Percentiles rank a stretch among this genome's conserved stretches.
Conservation (phyloP, 148 eudicot species). For the Rhododendron simsii region DNA sequence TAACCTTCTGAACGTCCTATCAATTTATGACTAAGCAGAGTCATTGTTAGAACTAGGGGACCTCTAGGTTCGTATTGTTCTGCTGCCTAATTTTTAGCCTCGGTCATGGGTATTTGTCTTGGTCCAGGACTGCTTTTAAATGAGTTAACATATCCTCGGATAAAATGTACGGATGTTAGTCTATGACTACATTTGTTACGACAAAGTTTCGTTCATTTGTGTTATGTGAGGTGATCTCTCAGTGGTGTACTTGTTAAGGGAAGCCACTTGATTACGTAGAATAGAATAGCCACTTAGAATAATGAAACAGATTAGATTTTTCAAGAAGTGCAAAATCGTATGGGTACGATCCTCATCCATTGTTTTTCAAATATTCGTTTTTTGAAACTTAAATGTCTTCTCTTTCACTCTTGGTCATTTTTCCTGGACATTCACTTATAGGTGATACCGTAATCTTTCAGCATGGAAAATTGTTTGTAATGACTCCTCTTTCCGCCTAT, state of each 20-base stretch:
- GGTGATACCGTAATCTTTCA: not conserved
- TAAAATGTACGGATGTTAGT: too few species aligned
- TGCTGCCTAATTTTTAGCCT: too few species aligned
- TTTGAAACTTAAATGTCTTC: not conserved
- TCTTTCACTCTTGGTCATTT: not conserved
- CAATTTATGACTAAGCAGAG: not conserved
- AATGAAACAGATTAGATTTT: too few species aligned
- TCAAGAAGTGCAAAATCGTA: too few species aligned
- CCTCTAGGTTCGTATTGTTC: not conserved
- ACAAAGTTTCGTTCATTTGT: not conserved
- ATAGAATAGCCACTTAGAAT: too few species aligned
- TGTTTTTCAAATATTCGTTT: too few species aligned
- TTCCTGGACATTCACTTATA: not conserved
- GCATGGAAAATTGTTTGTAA: not conserved
- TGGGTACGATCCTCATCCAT: too few species aligned
- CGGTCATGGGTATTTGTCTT: too few species aligned
- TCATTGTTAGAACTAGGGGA: not conserved
- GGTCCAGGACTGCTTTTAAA: too few species aligned
- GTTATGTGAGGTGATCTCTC: not conserved
- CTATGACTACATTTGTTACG: too few species aligned
- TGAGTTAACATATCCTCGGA: too few species aligned
- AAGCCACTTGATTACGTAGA: not conserved
- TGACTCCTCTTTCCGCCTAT: conserved; percentile 12
- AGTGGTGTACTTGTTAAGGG: not conserved
- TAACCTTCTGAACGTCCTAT: not conserved